phyloP scores from a whole-genome alignment of 2,329 filamentous ascomycete species.

The Botrytis porri region DNA sequence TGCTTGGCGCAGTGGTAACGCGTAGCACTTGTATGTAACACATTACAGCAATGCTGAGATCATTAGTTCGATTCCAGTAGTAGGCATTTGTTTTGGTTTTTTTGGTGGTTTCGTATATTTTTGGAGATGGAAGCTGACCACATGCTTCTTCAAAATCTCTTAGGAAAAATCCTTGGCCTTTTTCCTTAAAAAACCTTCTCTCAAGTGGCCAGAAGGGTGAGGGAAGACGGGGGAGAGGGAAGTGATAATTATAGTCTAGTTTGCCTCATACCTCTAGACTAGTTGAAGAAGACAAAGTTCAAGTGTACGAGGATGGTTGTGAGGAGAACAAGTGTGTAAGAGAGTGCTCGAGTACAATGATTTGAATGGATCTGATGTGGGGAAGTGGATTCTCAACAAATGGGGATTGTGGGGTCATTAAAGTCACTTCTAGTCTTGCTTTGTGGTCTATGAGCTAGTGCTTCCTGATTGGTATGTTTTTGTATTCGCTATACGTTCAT shows the following conservation, averaged over 20 bases:
- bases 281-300: background rate
- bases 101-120: background rate
- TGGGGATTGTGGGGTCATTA: background rate
- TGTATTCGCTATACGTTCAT: background rate
- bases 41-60: background rate
- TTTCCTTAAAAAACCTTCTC: fast-evolving
- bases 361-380: background rate
- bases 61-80: slow-evolving; percentile 15
- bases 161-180: fast-evolving
- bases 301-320: background rate
- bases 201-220: background rate
- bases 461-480: background rate
- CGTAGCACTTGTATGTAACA: slow-evolving; percentile 3
- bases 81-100: background rate
- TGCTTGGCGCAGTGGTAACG: slow-evolving; percentile 14
- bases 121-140: too few relatives aligned
- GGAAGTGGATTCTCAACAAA: background rate
- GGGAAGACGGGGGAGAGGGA: fast-evolving
- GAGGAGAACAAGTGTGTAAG: fast-evolving
- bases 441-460: background rate
- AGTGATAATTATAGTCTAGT: background rate
- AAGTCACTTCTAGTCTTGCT: background rate
- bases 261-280: background rate
- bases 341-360: background rate
- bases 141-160: background rate